These are phyloP conservation scores for Flaveria trinervia DNA, from an alignment of 129 eudicot species.

Conservation along the genomic window DNA sequence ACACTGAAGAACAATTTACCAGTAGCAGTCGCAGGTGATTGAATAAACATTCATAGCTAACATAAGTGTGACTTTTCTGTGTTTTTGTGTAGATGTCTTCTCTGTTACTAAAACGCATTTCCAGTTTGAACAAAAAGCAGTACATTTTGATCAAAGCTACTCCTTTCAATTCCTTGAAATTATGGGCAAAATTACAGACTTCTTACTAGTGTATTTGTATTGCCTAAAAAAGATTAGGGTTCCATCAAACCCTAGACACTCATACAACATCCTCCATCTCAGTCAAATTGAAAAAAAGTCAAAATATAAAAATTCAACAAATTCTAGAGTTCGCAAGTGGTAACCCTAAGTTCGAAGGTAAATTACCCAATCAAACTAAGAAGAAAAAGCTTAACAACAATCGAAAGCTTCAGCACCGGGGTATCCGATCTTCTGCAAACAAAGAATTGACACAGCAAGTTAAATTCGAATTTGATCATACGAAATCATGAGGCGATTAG, in stretches of 20 bases:
- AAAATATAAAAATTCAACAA: too few species aligned
- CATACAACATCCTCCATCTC: too few species aligned
- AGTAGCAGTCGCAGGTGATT: neutral
- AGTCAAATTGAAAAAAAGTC: too few species aligned
- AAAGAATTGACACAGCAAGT: neutral
- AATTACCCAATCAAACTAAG: constrained; percentile 41
- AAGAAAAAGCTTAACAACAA: constrained; percentile 31
- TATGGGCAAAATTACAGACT: neutral
- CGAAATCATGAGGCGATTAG: neutral
- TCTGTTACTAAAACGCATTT: neutral
- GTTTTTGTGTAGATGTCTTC: neutral
- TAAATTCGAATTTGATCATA: neutral
- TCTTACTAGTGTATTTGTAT: too few species aligned
- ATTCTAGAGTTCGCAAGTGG: too few species aligned
- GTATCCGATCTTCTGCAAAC: constrained; percentile 33
- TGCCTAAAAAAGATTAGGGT: neutral
- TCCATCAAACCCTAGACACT: neutral
- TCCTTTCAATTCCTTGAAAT: neutral
- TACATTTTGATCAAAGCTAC: neutral
- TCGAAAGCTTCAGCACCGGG: constrained; percentile 28
- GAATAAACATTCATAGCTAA: neutral
- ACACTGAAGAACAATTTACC: neutral
- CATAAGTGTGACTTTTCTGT: neutral
- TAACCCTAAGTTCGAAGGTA: neutral
- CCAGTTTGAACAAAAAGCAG: neutral